Base-by-base conservation (phyloP, 176 grass and related monocot genomes). In the Tillandsia leiboldiana region DNA sequence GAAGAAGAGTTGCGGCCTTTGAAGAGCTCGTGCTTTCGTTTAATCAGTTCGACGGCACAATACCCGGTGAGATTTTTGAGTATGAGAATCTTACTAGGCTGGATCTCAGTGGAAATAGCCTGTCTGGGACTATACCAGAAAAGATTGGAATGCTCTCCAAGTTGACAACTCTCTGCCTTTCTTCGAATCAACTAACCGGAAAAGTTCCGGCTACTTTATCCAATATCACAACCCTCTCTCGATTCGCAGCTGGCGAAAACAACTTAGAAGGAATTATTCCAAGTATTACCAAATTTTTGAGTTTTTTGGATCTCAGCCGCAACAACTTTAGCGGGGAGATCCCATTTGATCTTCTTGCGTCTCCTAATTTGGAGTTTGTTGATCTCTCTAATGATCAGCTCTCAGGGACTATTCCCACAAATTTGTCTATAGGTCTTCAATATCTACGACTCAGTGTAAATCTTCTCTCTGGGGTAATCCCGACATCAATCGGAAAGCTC, bases 171-270 rank as follows among this genome's bases (percentile, higher is more conserved):
- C 68, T 91, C 1, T 22, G 89, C 48, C 78, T 96, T 68, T 88
- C 79, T 51, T 70, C 70, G 13, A 96, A 96, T 83, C 0, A 1
- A 0, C 29, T 96, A 6, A 29, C 0, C 18, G 88, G 85, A 3
- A 0, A 0, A 3, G 80, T 96, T 48, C 85, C 88, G 2, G 1
- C 0, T 8, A 84, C 22, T 1, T 2, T 96, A 51, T 66, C 70
- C 9, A 71, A 10, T 33, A 11, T 85, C 1, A 56, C 0, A 0
- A 82, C 3, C 0, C 65, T 92, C 7, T 26, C 29, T 65, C 67
- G 83, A 11, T 89, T 96, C 68, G 81, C 83, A 11, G 88, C 92
- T 48, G 76, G 91, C 26, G 76, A 72, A 52, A 96, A 33, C 0
- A 33, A 33, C 29, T 33, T 33, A 33, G 6, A 0, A 0, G 29